Percentiles rank a stretch among this genome's conserved stretches.
Conservation (phyloP, 2,329 filamentous ascomycete genomes). For the Fusarium sp. region DNA sequence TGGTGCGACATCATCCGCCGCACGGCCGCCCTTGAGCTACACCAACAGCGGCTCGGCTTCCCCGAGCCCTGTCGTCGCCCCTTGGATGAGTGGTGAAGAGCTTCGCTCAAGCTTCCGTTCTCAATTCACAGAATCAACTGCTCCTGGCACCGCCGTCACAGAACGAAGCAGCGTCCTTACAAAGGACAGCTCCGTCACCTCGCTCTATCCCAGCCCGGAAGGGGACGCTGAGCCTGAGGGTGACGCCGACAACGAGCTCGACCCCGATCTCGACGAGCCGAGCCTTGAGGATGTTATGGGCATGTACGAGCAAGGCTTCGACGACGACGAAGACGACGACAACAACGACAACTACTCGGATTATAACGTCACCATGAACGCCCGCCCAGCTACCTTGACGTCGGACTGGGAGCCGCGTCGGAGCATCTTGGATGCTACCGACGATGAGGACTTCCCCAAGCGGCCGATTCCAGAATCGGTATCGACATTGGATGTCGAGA, state of each 20-base stretch:
- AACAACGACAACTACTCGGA: constrained; percentile 45
- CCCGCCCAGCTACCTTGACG: constrained; percentile 49
- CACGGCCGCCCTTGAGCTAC: constrained; percentile 44
- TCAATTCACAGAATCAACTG: constrained; percentile 64
- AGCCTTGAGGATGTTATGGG: constrained; percentile 77
- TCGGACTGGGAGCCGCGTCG: constrained; percentile 46
- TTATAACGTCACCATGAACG: constrained; percentile 11
- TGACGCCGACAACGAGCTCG: constrained; percentile 43
- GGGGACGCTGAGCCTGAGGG: constrained; percentile 45
- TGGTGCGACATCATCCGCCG: constrained; percentile 36
- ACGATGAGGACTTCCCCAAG: constrained; percentile 35
- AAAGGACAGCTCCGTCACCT: constrained; percentile 80
- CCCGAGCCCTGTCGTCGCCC: constrained; percentile 51
- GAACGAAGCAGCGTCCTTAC: constrained; percentile 86
- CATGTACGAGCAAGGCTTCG: constrained; percentile 74
- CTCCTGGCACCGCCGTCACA: constrained; percentile 73
- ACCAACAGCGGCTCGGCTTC: constrained; percentile 51
- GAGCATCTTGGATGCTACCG: constrained; percentile 15
- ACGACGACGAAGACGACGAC: constrained; percentile 54
- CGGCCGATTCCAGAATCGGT: constrained; percentile 30
- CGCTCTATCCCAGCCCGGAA: constrained; percentile 52
- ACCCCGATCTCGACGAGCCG: constrained; percentile 62
- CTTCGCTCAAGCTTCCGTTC: constrained; percentile 67
- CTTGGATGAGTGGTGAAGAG: constrained; percentile 63
- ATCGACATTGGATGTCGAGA: constrained; percentile 51